Evolutionary conservation across 495 filamentous ascomycete genomes (phyloP).

Genomic region (Neurospora africana): DNA sequence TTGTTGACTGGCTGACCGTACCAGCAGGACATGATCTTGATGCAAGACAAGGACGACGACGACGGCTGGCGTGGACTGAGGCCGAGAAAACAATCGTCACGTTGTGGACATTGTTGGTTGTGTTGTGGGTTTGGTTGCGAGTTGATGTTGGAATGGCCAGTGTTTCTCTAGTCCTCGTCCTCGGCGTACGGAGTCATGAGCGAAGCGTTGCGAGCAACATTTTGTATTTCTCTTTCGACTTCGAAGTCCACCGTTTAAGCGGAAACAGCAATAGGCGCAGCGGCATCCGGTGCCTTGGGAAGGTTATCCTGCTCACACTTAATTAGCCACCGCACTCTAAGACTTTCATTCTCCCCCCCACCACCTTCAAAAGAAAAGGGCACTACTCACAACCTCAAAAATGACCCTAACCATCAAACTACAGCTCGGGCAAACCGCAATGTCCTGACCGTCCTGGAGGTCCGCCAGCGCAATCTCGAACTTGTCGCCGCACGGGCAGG

Average conservation of each 20-base stretch:
- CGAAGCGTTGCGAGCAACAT: not conserved
- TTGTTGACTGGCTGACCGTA: not conserved
- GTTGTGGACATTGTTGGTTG: not conserved
- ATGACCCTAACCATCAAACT: constrained; percentile 93
- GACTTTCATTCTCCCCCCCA: too few relatives aligned
- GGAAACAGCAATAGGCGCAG: constrained; percentile 7
- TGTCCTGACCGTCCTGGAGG: constrained; percentile 77
- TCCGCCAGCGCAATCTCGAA: constrained; percentile 88
- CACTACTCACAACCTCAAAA: constrained; percentile 63
- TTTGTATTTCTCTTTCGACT: not conserved
- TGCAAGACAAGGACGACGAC: not conserved
- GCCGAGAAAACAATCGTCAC: not conserved
- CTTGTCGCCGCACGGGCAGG: constrained; percentile 92
- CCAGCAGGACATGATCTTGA: not conserved
- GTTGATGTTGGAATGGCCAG: not conserved
- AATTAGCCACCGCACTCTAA: not conserved
- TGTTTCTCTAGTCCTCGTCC: not conserved
- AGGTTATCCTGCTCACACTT: constrained; percentile 23
- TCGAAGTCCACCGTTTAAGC: constrained; percentile 2
- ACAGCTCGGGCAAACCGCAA: constrained; percentile 92
- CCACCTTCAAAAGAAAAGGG: not conserved
- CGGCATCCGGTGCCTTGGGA: constrained; percentile 12
- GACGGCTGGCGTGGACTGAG: not conserved
- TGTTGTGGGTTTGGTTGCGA: not conserved
- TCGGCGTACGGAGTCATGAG: not conserved